Evolutionary conservation across 1,139 yeast genomes (phyloP), one percentile per base, ranked within the genome.

Genomic region (Candida tetrigidarum): DNA sequence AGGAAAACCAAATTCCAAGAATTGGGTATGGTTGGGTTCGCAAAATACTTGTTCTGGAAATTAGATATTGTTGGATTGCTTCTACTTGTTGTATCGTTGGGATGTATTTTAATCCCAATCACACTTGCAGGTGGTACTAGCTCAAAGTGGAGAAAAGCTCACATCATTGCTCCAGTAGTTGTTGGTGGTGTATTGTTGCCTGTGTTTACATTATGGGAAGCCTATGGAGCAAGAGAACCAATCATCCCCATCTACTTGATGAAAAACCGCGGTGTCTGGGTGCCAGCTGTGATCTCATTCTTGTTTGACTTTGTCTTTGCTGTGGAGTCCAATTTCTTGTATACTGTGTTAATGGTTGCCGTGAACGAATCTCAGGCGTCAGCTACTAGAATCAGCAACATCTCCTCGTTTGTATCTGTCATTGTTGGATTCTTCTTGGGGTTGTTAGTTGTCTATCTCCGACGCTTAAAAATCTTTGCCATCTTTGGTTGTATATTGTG

Each of bases 191-290:
- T 60, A n/a, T 56, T 70, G 23, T 43, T 69, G 28, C 73, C 74
- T 7, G 64, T 54, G 3, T 67, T 69, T 46, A 46, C 59, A 18
- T 28, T 55, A 18, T 70, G 74, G 72, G 74, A 69, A 54, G 48
- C 53, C 8, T 58, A 52, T 35, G 54, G 59, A 39, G 65, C 74
- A 25, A 58, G 52, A 42, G 57, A 60, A 48, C 74, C 75, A 12
- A 52, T 70, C 27, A 54, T 63, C 27, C 76, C 76, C 14, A 55
- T 61, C 48, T 51, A 54, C 4, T 62, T 69, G 41, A 57, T 69
- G 53, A 63, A 52, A 40, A 71, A 69, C 50, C 62, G 75, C 52
- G 76, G 74, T 46, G 62, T 69, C 27, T 70, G 69, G 69, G 50
- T 67, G 11, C 64, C 66, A 14, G 56, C 59, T 44, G 32, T 58